These are phyloP conservation scores for Penicillium paneum DNA, from an alignment of 2,329 filamentous ascomycete genomes.

Conservation along the genomic window DNA sequence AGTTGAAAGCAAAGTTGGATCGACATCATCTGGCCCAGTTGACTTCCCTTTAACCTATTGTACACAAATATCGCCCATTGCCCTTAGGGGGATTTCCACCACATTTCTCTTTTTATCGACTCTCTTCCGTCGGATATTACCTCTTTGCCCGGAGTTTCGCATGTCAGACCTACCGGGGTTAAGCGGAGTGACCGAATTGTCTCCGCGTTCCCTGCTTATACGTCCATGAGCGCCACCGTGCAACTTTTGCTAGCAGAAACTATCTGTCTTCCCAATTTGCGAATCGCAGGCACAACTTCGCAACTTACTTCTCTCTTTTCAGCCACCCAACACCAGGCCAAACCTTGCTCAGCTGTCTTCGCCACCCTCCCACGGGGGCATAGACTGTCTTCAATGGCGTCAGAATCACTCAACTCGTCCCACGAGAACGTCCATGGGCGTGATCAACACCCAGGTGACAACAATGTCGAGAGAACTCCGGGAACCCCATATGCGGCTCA, in stretches of 20 bases:
- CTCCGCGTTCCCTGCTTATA: constrained; percentile 15
- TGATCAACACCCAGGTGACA: constrained; percentile 17
- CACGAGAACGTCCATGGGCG: constrained; percentile 27
- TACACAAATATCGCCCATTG: background rate
- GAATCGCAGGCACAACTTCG: background rate
- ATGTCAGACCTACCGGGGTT: constrained; percentile 22
- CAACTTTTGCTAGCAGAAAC: constrained; percentile 10
- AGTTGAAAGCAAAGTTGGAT: constrained; percentile 11
- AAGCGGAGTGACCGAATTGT: constrained; percentile 23
- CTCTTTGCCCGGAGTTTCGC: constrained; percentile 1
- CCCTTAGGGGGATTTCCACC: background rate
- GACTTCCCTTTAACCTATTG: constrained; percentile 9
- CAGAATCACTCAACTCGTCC: constrained; percentile 35
- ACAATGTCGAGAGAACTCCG: constrained; percentile 10
- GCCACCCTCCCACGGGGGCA: constrained; percentile 14
- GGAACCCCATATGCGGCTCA: constrained; percentile 33
- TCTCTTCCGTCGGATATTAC: background rate
- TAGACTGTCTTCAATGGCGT: constrained; percentile 33
- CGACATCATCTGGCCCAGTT: constrained; percentile 11
- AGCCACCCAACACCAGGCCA: background rate
- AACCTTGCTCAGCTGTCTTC: constrained; percentile 3
- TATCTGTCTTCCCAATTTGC: constrained; percentile 3
- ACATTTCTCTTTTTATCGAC: background rate
- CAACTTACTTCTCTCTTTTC: background rate
- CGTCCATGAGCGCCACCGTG: constrained; percentile 16